These are phyloP conservation scores for Chytridium lagenaria DNA, from an alignment of 371 early-diverging fungal species.

Conservation along the genomic window DNA sequence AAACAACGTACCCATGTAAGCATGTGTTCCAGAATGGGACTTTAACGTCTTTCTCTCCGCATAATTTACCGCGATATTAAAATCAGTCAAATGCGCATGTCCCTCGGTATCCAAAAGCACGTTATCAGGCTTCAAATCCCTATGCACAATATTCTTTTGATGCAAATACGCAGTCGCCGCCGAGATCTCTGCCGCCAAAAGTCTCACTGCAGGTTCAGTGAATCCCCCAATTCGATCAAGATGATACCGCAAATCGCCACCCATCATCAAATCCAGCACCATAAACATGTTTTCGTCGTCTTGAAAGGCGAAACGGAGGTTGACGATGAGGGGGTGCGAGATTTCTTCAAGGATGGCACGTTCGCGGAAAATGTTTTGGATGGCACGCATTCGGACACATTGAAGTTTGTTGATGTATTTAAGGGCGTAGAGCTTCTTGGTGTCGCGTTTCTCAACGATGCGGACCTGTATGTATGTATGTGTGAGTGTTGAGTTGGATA, in stretches of 20 bases:
- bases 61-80: conserved; percentile 62
- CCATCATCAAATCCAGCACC: conserved; percentile 61
- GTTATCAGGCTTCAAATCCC: conserved; percentile 61
- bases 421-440: conserved; percentile 69
- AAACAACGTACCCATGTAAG: no score
- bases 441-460: conserved; percentile 69
- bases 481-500: neutral
- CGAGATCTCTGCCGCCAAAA: conserved; percentile 81
- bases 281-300: conserved; percentile 63
- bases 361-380: conserved; percentile 61
- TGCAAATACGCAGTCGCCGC: conserved; percentile 79
- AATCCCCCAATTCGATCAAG: conserved; percentile 59
- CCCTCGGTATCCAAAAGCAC: conserved; percentile 61
- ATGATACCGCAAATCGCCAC: conserved; percentile 59
- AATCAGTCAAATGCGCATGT: conserved; percentile 61
- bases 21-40: conserved; percentile 53
- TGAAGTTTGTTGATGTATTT: conserved; percentile 65
- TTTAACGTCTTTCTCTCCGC: conserved; percentile 36
- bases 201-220: conserved; percentile 72
- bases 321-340: conserved; percentile 61
- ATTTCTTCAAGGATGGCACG: conserved; percentile 59
- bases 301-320: conserved; percentile 62
- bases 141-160: conserved; percentile 75
- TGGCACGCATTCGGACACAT: conserved; percentile 59
- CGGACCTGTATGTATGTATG: conserved; percentile 41